These are phyloP conservation scores for Gentiana straminea DNA, from an alignment of 257 asterid species.

Conservation along the genomic window DNA sequence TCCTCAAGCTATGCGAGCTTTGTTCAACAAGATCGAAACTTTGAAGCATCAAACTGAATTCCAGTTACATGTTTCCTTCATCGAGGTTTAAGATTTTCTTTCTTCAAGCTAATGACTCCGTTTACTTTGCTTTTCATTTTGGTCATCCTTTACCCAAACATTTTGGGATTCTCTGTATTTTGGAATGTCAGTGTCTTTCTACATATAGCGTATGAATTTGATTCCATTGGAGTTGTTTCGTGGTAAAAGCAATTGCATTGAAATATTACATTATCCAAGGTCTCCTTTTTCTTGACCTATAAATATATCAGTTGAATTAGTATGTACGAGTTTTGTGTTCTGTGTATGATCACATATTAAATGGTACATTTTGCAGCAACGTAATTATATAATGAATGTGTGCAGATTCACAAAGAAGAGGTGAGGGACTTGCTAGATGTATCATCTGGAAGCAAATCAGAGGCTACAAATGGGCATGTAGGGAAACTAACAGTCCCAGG, in stretches of 20 bases:
- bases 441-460: slow-evolving; percentile 40
- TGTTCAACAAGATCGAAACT: slow-evolving; percentile 77
- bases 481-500: slow-evolving; percentile 68
- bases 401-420: slow-evolving; percentile 97
- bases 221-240: no score
- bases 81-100: slow-evolving; percentile 50
- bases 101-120: not conserved
- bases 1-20: slow-evolving; percentile 79
- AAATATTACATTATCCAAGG: no score
- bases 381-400: slow-evolving; percentile 11
- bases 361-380: not conserved
- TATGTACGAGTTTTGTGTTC: no score
- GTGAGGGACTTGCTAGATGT: slow-evolving; percentile 87
- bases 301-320: no score
- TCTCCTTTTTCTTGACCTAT: no score
- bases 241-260: no score
- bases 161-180: no score
- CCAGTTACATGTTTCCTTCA: slow-evolving; percentile 88
- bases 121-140: no score
- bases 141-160: no score
- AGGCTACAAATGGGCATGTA: slow-evolving; percentile 55
- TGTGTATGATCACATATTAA: no score
- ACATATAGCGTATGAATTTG: no score
- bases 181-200: no score
- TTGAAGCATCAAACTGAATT: slow-evolving; percentile 80